Conservation (phyloP, 345 rosid genomes). For the Stellera chamaejasme region DNA sequence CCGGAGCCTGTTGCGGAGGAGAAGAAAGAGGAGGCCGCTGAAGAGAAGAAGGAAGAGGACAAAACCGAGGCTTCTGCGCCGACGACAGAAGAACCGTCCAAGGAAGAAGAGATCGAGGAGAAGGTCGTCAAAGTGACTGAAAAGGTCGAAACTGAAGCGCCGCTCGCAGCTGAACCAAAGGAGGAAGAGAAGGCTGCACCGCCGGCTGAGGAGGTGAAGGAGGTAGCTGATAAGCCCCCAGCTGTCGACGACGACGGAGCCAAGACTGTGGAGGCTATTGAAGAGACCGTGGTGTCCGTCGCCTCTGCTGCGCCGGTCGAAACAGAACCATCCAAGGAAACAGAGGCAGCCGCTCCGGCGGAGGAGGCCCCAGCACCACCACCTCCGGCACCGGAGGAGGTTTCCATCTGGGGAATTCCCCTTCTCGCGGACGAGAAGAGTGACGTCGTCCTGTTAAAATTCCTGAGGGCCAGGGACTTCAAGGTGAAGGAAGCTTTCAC, state of each 20-base stretch:
- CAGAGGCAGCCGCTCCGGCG: slow-evolving; percentile 10
- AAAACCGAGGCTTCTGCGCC: slow-evolving; percentile 3
- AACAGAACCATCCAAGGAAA: slow-evolving; percentile 6
- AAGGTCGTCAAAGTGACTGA: slow-evolving; percentile 1
- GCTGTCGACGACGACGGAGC: slow-evolving; percentile 67
- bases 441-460: slow-evolving; percentile 76
- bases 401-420: slow-evolving; percentile 73
- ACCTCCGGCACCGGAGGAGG: slow-evolving; percentile 34
- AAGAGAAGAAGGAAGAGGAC: slow-evolving; percentile 15
- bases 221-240: slow-evolving; percentile 32
- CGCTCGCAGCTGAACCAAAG: slow-evolving; percentile 16
- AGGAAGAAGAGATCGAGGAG: slow-evolving; percentile 18
- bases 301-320: slow-evolving; percentile 15
- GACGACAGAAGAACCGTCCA: slow-evolving; percentile 13
- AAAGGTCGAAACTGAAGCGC: slow-evolving; percentile 21
- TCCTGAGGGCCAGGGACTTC: slow-evolving; percentile 84
- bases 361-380: slow-evolving; percentile 18
- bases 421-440: slow-evolving; percentile 59
- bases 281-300: slow-evolving; percentile 66
- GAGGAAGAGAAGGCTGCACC: slow-evolving; percentile 19
- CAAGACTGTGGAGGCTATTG: slow-evolving; percentile 79
- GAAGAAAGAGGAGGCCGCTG: background rate
- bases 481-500: slow-evolving; percentile 62
- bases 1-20: slow-evolving; percentile 1
- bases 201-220: slow-evolving; percentile 14